Evolutionary conservation across 2,329 filamentous ascomycete species (phyloP), one percentile per base, ranked within the genome.

Genomic region (Delphinella strobiligena): DNA sequence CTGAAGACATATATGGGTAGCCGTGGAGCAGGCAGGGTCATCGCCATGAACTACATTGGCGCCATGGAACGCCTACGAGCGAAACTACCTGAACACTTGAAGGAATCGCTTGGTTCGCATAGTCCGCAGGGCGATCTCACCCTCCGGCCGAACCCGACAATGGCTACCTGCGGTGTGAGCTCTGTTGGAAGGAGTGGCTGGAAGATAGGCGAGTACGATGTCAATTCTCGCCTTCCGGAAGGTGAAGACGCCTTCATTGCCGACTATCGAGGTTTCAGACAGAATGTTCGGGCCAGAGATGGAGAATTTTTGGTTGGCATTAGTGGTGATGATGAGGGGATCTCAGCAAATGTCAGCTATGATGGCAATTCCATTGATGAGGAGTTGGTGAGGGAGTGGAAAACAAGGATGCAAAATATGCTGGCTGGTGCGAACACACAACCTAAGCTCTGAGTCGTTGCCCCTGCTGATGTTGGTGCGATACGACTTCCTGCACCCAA

Each of bases 291-390:
- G 24, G 62, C 64, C 2, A 50, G 66, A 19, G 64, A 67, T 5
- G 56, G 60, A 3, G 66, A 69, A 49, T 69, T 68, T 40, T 40
- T 69, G 41, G 50, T 67, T 1, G 64, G 62, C 0, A 61, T 62
- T 29, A 59, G 50, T 19, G 61, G 62, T 0, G 47, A 49, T 15
- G 52, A 54, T 29, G 56, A 61, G 45, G 54, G 57, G 4, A 47
- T 69, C 5, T 49, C 45, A n/a, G 61, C 61, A 37, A 52, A 51
- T 5, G 63, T 63, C 1, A 61, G 56, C 34, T 62, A 64, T 45
- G 66, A 69, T 50, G 53, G 50, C 34, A 37, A 37, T 10, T 19
- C 41, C 9, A 44, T 55, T 31, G 53, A 59, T 40, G 46, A 51
- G 22, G 48, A 15, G 4, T 39, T 52, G 42, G 49, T 56, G 19